phyloP scores from a whole-genome alignment of 768 basidiomycete genomes.

The Megacollybia marginata region DNA sequence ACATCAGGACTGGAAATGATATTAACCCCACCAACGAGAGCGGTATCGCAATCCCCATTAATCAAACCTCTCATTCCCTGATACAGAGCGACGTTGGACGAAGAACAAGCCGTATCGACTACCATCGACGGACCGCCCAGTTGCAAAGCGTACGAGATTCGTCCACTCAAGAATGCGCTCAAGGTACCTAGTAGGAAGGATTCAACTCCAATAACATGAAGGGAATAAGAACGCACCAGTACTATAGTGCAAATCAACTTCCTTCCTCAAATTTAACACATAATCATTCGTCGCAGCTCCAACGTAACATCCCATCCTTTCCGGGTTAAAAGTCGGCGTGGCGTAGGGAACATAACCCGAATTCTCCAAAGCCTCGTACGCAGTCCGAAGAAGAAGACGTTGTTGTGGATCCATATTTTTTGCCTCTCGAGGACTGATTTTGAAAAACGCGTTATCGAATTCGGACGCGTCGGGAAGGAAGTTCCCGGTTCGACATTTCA shows the following conservation, averaged over 20 bases:
- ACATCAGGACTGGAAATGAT: slow-evolving; percentile 66
- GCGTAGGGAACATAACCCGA: slow-evolving; percentile 62
- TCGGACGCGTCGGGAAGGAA: slow-evolving; percentile 50
- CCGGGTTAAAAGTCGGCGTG: slow-evolving; percentile 42
- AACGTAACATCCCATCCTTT: slow-evolving; percentile 56
- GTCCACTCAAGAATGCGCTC: slow-evolving; percentile 61
- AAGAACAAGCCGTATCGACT: slow-evolving; percentile 71
- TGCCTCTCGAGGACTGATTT: slow-evolving; percentile 68
- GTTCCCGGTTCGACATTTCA: slow-evolving; percentile 53
- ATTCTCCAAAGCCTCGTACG: slow-evolving; percentile 62
- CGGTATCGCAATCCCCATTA: slow-evolving; percentile 58
- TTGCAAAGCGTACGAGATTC: slow-evolving; percentile 62
- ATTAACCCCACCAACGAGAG: slow-evolving; percentile 72
- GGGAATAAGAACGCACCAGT: slow-evolving; percentile 38
- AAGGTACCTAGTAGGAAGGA: slow-evolving; percentile 49
- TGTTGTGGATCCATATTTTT: slow-evolving; percentile 75
- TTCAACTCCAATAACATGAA: neutral
- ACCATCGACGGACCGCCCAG: slow-evolving; percentile 67
- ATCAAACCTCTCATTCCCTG: slow-evolving; percentile 61
- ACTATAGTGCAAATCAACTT: slow-evolving; percentile 65
- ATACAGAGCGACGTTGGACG: slow-evolving; percentile 60
- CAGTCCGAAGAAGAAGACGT: slow-evolving; percentile 56
- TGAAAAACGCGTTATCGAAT: slow-evolving; percentile 70
- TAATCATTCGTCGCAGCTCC: slow-evolving; percentile 71
- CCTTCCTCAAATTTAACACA: slow-evolving; percentile 49